phyloP scores from a whole-genome alignment of 2,329 filamentous ascomycete genomes.

The Fusarium sp. region DNA sequence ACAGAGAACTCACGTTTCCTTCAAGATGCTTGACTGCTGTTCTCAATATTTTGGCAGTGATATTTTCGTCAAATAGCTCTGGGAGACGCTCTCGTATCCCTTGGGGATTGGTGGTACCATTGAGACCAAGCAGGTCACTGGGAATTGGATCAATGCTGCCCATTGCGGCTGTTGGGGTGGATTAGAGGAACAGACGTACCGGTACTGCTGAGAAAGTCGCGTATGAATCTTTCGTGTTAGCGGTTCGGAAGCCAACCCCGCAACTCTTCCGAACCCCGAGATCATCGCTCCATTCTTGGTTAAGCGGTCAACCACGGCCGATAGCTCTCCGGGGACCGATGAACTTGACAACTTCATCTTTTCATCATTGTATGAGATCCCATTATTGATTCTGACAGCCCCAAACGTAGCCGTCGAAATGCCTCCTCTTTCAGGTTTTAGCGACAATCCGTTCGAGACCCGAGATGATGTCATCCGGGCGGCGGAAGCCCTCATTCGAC shows the following conservation, averaged over 20 bases:
- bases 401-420: constrained; percentile 34
- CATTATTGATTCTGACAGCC: background rate
- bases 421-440: constrained; percentile 53
- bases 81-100: background rate
- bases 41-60: background rate
- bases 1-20: background rate
- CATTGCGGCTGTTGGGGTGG: background rate
- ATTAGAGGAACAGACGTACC: background rate
- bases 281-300: background rate
- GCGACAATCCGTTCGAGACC: constrained; percentile 51
- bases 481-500: constrained; percentile 47
- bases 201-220: background rate
- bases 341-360: background rate
- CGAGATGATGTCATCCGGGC: constrained; percentile 51
- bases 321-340: background rate
- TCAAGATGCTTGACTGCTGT: background rate
- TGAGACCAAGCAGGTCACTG: background rate
- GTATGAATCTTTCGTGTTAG: background rate
- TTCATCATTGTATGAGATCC: too few relatives aligned
- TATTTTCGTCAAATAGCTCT: background rate
- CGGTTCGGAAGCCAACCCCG: background rate
- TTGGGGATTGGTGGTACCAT: background rate
- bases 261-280: background rate
- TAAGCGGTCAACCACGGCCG: background rate
- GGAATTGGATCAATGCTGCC: background rate